phyloP scores from a whole-genome alignment of 495 filamentous ascomycete species.

The Hypoxylon fragiforme region DNA sequence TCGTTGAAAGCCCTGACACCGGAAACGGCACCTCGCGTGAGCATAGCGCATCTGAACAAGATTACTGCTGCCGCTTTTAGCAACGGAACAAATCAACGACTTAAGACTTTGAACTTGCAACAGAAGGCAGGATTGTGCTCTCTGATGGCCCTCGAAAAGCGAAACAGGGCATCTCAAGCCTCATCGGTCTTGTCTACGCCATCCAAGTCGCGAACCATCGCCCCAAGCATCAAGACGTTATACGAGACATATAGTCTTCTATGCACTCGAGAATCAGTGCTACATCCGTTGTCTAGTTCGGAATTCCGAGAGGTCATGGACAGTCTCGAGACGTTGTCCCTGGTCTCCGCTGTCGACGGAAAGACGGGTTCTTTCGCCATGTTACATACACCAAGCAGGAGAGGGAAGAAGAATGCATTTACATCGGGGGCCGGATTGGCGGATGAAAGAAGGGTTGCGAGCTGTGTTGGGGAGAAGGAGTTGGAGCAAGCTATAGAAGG shows the following conservation, averaged over 20 bases:
- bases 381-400: conserved; percentile 62
- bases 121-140: conserved; percentile 95
- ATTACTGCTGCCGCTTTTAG: conserved; percentile 85
- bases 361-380: conserved; percentile 64
- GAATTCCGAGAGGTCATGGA: conserved; percentile 95
- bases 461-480: conserved; percentile 78
- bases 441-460: conserved; percentile 73
- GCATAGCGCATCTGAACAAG: conserved; percentile 85
- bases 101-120: conserved; percentile 87
- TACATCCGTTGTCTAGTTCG: conserved; percentile 82
- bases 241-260: conserved; percentile 77
- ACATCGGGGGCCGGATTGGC: conserved; percentile 37
- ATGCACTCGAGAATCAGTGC: conserved; percentile 79
- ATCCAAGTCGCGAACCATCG: conserved; percentile 42
- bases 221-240: conserved; percentile 75
- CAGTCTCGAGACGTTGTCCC: conserved; percentile 79
- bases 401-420: conserved; percentile 49
- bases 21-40: conserved; percentile 84
- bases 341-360: conserved; percentile 77
- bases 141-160: conserved; percentile 76
- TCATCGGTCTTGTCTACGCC: conserved; percentile 51
- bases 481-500: conserved; percentile 71
- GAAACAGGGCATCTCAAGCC: conserved; percentile 48
- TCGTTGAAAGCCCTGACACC: conserved; percentile 62
- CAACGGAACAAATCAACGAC: conserved; percentile 77